A percentile compares a stretch with the other conserved stretches of the same genome.
These are phyloP conservation scores for Syncephalis plumigaleata DNA, from an alignment of 371 early-diverging fungal species.

Conservation along the genomic window DNA sequence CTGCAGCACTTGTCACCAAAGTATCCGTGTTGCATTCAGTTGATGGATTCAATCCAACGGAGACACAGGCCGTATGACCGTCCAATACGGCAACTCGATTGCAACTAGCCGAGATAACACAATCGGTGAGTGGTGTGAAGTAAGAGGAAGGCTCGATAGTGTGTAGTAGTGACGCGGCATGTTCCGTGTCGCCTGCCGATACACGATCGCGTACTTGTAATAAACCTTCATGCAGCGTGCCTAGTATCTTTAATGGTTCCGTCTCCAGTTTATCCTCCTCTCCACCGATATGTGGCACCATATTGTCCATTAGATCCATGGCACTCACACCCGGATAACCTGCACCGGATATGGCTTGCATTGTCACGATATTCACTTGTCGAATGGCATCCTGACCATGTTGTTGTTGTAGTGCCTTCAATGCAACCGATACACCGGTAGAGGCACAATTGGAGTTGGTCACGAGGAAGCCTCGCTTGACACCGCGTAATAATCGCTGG, in stretches of 20 bases:
- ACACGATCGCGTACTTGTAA: too few relatives aligned
- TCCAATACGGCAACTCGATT: slow-evolving; percentile 92
- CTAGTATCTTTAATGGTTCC: slow-evolving; percentile 86
- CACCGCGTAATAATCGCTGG: slow-evolving; percentile 42
- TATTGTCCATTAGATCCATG: slow-evolving; percentile 85
- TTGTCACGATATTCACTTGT: slow-evolving; percentile 65
- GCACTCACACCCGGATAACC: slow-evolving; percentile 93
- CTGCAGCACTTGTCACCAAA: slow-evolving; percentile 47
- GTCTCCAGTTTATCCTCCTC: slow-evolving; percentile 95
- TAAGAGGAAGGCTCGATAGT: neutral
- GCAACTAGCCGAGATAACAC: slow-evolving; percentile 81
- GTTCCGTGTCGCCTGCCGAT: too few relatives aligned
- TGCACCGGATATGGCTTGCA: slow-evolving; percentile 93
- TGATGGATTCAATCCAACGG: slow-evolving; percentile 69
- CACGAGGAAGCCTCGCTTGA: slow-evolving; percentile 72
- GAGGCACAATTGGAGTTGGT: slow-evolving; percentile 97
- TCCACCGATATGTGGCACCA: slow-evolving; percentile 87
- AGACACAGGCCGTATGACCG: slow-evolving; percentile 83
- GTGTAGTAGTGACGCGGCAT: too few relatives aligned
- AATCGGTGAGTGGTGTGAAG: slow-evolving; percentile 17
- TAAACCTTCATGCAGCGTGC: slow-evolving; percentile 28
- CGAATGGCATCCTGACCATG: slow-evolving; percentile 51
- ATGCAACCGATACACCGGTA: slow-evolving; percentile 78
- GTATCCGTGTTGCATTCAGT: slow-evolving; percentile 49
- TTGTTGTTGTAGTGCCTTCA: slow-evolving; percentile 78